phyloP scores from a whole-genome alignment of 768 basidiomycete genomes.

The Phaffia australis region DNA sequence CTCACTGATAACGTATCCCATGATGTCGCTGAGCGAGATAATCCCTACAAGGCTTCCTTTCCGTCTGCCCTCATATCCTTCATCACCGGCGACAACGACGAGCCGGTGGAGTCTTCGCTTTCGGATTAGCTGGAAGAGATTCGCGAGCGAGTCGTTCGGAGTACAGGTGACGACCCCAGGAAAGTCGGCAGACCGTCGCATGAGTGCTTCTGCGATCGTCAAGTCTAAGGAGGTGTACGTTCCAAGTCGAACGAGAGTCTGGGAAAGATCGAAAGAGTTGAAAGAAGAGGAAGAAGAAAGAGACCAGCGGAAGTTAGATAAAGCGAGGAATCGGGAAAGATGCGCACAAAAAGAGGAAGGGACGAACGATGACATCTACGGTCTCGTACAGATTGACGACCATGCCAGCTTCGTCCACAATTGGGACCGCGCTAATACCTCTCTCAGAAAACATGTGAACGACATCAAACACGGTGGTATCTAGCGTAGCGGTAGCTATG shows the following conservation, averaged over 20 bases:
- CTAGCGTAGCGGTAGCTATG: conserved; percentile 77
- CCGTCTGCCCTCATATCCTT: conserved; percentile 26
- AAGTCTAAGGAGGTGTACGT: conserved; percentile 93
- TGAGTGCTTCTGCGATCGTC: conserved; percentile 82
- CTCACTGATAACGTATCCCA: conserved; percentile 58
- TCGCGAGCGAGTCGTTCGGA: conserved; percentile 79
- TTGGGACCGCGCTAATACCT: conserved; percentile 92
- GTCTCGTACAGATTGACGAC: conserved; percentile 97
- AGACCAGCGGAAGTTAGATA: neutral
- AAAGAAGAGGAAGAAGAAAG: neutral
- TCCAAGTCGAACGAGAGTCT: conserved; percentile 90
- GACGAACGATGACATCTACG: conserved; percentile 88
- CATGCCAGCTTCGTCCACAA: conserved; percentile 67
- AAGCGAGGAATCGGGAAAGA: neutral
- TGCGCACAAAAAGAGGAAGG: conserved; percentile 15
- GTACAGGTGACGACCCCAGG: conserved; percentile 94
- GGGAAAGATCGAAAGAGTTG: neutral
- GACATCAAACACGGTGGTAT: conserved; percentile 91
- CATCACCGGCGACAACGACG: conserved; percentile 65
- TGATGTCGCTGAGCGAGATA: conserved; percentile 77
- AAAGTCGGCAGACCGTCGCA: conserved; percentile 85
- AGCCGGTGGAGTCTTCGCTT: conserved; percentile 87
- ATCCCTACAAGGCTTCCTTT: conserved; percentile 63
- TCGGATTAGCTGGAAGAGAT: conserved; percentile 79
- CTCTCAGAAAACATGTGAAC: conserved; percentile 97